These are phyloP conservation scores for Colletotrichum trifolii DNA, from an alignment of 2,329 filamentous ascomycete genomes.

Conservation along the genomic window DNA sequence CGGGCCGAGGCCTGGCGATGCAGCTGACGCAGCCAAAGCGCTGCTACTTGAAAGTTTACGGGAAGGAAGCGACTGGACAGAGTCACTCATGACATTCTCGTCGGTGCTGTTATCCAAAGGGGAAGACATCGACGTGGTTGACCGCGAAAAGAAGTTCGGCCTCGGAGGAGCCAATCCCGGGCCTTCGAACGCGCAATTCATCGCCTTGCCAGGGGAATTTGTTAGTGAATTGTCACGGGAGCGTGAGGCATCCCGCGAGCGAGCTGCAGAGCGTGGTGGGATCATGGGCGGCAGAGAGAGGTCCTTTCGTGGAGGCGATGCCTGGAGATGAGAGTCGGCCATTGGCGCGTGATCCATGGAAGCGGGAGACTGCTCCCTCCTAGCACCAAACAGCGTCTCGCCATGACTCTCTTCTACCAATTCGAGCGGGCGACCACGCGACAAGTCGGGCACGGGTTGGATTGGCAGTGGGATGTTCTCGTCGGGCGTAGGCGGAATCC, in stretches of 20 bases:
- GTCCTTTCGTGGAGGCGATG: constrained; percentile 45
- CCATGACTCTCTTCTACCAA: constrained; percentile 43
- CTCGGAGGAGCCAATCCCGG: constrained; percentile 62
- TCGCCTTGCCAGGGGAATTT: constrained; percentile 57
- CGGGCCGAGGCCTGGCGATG: constrained; percentile 68
- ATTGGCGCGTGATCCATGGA: constrained; percentile 56
- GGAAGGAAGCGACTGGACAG: constrained; percentile 72
- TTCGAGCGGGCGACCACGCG: constrained; percentile 52
- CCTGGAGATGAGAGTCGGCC: constrained; percentile 38
- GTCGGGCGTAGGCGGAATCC: constrained; percentile 64
- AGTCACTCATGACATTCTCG: constrained; percentile 67
- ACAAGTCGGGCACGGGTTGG: constrained; percentile 51
- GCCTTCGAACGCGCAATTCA: constrained; percentile 62
- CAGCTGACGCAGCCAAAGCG: constrained; percentile 53
- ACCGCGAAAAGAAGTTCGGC: constrained; percentile 60
- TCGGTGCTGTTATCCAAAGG: constrained; percentile 77
- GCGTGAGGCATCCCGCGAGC: constrained; percentile 37
- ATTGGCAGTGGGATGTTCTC: constrained; percentile 58
- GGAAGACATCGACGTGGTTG: constrained; percentile 71
- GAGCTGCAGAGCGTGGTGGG: constrained; percentile 35
- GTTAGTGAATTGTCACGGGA: constrained; percentile 44
- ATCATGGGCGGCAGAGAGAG: constrained; percentile 48
- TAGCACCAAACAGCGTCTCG: constrained; percentile 61
- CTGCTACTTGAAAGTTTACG: constrained; percentile 81
- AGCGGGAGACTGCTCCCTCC: constrained; percentile 68